phyloP scores from a whole-genome alignment of 306 rosid species.

The Prosopis cineraria region DNA sequence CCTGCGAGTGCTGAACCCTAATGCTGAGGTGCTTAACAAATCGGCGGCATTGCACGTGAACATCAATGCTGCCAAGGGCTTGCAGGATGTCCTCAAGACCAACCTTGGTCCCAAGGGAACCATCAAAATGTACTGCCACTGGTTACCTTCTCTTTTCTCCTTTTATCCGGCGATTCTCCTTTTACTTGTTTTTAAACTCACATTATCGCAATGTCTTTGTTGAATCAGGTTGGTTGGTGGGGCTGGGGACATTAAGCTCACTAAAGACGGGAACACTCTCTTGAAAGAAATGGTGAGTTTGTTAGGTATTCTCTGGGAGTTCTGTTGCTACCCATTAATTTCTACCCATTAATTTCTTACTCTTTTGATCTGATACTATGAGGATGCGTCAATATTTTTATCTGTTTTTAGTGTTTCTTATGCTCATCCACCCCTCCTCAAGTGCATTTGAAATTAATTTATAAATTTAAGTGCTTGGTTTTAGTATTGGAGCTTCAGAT shows the following conservation, averaged over 20 bases:
- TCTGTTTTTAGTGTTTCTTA: background rate
- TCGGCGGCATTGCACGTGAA: conserved; percentile 94
- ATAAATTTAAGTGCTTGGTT: too few species aligned
- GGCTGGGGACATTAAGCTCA: conserved; percentile 86
- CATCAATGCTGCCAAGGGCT: conserved; percentile 93
- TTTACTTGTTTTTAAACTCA: background rate
- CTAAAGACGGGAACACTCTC: conserved; percentile 93
- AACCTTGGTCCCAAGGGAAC: conserved; percentile 96
- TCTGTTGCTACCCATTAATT: background rate
- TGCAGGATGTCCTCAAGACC: conserved; percentile 83
- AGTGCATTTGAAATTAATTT: background rate
- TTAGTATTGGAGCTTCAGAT: background rate
- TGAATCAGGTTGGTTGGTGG: conserved; percentile 91
- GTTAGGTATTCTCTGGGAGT: background rate
- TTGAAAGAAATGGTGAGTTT: conserved; percentile 86
- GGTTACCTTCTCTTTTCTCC: background rate
- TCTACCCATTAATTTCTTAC: background rate
- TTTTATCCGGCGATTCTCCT: background rate
- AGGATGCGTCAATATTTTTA: background rate
- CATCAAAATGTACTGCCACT: conserved; percentile 69
- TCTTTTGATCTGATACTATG: background rate
- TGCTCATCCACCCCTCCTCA: background rate
- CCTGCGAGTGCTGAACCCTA: conserved; percentile 71
- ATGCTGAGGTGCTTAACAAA: conserved; percentile 94
- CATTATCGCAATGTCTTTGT: background rate